phyloP scores from a whole-genome alignment of 805 yeast species.

The Yarrowia bubula region DNA sequence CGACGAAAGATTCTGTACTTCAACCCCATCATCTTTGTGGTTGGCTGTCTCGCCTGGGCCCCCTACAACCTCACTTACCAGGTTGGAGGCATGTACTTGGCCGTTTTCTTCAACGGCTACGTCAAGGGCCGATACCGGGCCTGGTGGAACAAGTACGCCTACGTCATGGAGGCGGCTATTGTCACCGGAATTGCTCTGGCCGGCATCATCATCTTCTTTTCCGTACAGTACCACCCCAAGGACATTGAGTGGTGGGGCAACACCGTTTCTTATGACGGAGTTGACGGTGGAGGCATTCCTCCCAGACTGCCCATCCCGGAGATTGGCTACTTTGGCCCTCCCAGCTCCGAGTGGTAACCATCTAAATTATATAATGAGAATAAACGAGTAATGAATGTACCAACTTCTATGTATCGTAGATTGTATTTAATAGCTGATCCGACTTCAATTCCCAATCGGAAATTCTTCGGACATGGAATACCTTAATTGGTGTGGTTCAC shows the following conservation, averaged over 20 bases:
- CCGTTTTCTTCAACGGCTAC: conserved; percentile 14
- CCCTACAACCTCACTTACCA: conserved; percentile 23
- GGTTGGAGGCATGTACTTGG: conserved; percentile 18
- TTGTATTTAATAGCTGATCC: no score
- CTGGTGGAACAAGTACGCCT: conserved; percentile 21
- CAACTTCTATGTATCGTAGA: no score
- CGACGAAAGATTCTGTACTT: conserved; percentile 19
- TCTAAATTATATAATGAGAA: not conserved
- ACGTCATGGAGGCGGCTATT: conserved; percentile 24
- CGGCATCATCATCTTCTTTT: conserved; percentile 10
- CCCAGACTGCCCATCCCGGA: not conserved
- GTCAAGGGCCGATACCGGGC: conserved; percentile 17
- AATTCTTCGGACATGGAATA: no score
- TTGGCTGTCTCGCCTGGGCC: conserved; percentile 17
- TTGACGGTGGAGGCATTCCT: not conserved
- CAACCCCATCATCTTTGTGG: conserved; percentile 22
- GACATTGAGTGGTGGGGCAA: conserved; percentile 21
- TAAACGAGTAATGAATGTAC: not conserved
- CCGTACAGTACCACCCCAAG: conserved; percentile 19
- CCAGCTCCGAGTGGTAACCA: conserved; percentile 10
- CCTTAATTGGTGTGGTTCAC: no score
- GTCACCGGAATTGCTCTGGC: conserved; percentile 21
- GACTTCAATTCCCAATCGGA: no score
- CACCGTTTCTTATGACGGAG: not conserved
- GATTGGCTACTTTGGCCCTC: conserved; percentile 6